Evolutionary conservation across 768 basidiomycete genomes (phyloP).

Genomic region (Pleurotus tuber-regium): DNA sequence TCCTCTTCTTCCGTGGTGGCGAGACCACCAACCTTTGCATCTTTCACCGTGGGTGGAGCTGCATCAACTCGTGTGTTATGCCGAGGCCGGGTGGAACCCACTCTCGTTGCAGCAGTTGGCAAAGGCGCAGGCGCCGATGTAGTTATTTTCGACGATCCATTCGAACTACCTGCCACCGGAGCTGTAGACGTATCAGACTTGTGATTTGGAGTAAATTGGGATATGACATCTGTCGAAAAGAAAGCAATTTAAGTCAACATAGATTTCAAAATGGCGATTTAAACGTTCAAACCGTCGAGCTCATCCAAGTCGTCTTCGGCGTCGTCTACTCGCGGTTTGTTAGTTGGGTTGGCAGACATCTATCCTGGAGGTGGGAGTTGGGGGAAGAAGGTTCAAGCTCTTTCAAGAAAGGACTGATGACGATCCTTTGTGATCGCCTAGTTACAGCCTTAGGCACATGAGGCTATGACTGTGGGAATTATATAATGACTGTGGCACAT

Average conservation of each 20-base stretch:
- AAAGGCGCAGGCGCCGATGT: constrained; percentile 30
- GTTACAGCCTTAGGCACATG: too few species aligned
- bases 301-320: constrained; percentile 64
- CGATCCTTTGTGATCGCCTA: too few species aligned
- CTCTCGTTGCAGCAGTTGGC: constrained; percentile 25
- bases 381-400: too few species aligned
- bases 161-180: constrained; percentile 14
- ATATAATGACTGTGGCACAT: too few species aligned
- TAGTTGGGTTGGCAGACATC: constrained; percentile 3
- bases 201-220: constrained; percentile 34
- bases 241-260: constrained; percentile 4
- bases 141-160: background rate
- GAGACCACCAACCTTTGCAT: background rate
- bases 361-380: background rate
- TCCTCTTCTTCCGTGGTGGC: constrained; percentile 25
- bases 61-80: constrained; percentile 49
- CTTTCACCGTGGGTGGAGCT: constrained; percentile 21
- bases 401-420: too few species aligned
- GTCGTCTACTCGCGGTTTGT: constrained; percentile 15
- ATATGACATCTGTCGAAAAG: constrained; percentile 38
- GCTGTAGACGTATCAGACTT: constrained; percentile 4
- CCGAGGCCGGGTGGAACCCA: constrained; percentile 35
- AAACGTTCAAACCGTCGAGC: constrained; percentile 45
- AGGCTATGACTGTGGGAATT: too few species aligned
- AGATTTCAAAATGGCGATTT: constrained; percentile 3